Base-by-base conservation (phyloP, 495 filamentous ascomycete genomes). In the Tuber melanosporum region DNA sequence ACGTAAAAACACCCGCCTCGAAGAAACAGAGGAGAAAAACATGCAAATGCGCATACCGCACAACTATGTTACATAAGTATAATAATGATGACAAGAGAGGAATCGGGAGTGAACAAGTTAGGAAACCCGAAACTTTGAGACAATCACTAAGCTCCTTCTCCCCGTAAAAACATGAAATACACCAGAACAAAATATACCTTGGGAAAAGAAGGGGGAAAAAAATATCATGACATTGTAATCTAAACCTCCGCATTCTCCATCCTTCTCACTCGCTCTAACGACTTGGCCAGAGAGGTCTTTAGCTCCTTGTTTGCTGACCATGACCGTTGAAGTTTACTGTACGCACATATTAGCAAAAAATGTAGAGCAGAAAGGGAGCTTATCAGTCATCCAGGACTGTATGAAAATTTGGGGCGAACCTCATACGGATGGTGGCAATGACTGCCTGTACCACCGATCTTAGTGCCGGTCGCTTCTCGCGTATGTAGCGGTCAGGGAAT, bases 401-500 rank as follows among this genome's bases (percentile, higher is more conserved):
- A 14, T 1, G 3, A 66, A 45, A 73, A 41, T 10, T 76, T 73
- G 44, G 73, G 42, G 79, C 78, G 62, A 80, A 80, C 79, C 78
- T 77, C 39, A 83, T 83, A 4, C 82, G 79, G 69, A 80, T 83
- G 26, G 72, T 74, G 14, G 82, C 82, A 71, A 83, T 83, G 32
- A 83, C 62, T 19, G 82, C 71, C 42, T 82, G 77, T 73, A 83
- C 77, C 26, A 83, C 82, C 14, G 82, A 80, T 46, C 77, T 76
- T 57, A 86, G 78, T 15, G 84, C 84, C 6, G 82, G 84, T 71
- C 84, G 86, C 76, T 84, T 85, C 73, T 85, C 81, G 39, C 82
- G 81, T 71, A 84, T 76, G 4, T 85, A 83, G 10, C 82, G 79
- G 73, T 86, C 84, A 14, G 87, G 85, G 74, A 87, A 88, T 80